These are phyloP conservation scores for Erodium trifolium DNA, from an alignment of 441 rosid species.

Conservation along the genomic window DNA sequence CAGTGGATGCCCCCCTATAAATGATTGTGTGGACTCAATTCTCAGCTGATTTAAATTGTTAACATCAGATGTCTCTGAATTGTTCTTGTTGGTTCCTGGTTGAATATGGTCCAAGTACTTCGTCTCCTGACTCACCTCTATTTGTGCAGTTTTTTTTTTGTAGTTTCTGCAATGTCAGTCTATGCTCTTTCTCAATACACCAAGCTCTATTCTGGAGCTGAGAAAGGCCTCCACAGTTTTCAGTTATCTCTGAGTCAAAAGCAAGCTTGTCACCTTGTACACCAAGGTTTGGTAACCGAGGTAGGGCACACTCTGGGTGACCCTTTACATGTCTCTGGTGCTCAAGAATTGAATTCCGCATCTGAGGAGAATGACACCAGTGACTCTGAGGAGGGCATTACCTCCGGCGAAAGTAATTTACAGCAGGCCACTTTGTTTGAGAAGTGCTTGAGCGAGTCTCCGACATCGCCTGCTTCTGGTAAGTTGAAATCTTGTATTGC, in stretches of 20 bases:
- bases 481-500: too few relatives aligned
- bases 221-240: background rate
- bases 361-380: slow-evolving; percentile 34
- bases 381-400: slow-evolving; percentile 24
- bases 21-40: too few relatives aligned
- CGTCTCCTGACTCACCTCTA: background rate
- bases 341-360: slow-evolving; percentile 18
- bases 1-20: too few relatives aligned
- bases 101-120: background rate
- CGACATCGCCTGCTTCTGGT: slow-evolving; percentile 6
- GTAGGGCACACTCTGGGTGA: slow-evolving; percentile 25
- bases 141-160: slow-evolving; percentile 21
- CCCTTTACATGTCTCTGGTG: slow-evolving; percentile 25
- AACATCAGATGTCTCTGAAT: background rate
- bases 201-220: slow-evolving; percentile 2
- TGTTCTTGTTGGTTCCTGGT: background rate
- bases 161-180: slow-evolving; percentile 20
- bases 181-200: background rate
- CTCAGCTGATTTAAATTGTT: background rate
- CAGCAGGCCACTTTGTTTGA: slow-evolving; percentile 13
- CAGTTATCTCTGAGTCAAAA: background rate
- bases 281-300: slow-evolving; percentile 26
- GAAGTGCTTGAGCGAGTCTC: slow-evolving; percentile 21
- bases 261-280: background rate
- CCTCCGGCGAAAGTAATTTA: slow-evolving; percentile 14